Percentiles rank a stretch among this genome's conserved stretches.
These are phyloP conservation scores for Saccharomycopsis hybrid DNA, from an alignment of 1,139 yeast genomes.

Conservation along the genomic window DNA sequence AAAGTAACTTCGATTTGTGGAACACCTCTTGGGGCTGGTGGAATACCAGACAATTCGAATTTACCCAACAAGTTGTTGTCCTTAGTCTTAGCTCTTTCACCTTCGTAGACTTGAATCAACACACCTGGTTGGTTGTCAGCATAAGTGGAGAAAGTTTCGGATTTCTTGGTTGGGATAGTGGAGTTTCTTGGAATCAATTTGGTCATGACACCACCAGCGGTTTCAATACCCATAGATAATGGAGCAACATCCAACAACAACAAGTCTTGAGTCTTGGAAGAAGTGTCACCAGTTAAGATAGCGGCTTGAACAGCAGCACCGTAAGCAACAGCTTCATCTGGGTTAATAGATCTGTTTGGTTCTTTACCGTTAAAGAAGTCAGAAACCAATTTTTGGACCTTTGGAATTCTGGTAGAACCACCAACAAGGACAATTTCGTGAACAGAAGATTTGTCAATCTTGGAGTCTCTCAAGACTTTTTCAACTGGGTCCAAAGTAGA, in stretches of 20 bases:
- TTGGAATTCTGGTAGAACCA: slow-evolving; percentile 94
- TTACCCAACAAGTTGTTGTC: slow-evolving; percentile 92
- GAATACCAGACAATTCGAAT: slow-evolving; percentile 87
- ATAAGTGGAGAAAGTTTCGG: slow-evolving; percentile 85
- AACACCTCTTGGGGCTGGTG: slow-evolving; percentile 96
- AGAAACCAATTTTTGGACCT: slow-evolving; percentile 79
- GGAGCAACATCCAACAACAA: slow-evolving; percentile 86
- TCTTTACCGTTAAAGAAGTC: slow-evolving; percentile 89
- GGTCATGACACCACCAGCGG: slow-evolving; percentile 94
- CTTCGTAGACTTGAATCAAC: slow-evolving; percentile 86
- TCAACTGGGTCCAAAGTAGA: slow-evolving; percentile 81
- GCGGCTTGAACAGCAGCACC: slow-evolving; percentile 99
- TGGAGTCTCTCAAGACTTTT: slow-evolving; percentile 78
- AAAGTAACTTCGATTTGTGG: slow-evolving; percentile 93
- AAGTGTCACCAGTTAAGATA: slow-evolving; percentile 85
- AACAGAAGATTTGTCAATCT: slow-evolving; percentile 69
- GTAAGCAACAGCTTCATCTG: slow-evolving; percentile 96
- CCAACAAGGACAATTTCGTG: slow-evolving; percentile 86
- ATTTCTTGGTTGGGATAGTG: slow-evolving; percentile 88
- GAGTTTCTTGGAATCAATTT: slow-evolving; percentile 89
- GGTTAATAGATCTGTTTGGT: slow-evolving; percentile 82
- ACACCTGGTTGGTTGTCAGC: slow-evolving; percentile 95
- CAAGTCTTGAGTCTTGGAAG: slow-evolving; percentile 74
- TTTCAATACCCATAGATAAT: slow-evolving; percentile 85
- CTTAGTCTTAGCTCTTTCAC: slow-evolving; percentile 90